Percentiles rank a stretch among this genome's conserved stretches.
Conservation (phyloP, 2,329 filamentous ascomycete genomes). For the Chaetomium globosum region DNA sequence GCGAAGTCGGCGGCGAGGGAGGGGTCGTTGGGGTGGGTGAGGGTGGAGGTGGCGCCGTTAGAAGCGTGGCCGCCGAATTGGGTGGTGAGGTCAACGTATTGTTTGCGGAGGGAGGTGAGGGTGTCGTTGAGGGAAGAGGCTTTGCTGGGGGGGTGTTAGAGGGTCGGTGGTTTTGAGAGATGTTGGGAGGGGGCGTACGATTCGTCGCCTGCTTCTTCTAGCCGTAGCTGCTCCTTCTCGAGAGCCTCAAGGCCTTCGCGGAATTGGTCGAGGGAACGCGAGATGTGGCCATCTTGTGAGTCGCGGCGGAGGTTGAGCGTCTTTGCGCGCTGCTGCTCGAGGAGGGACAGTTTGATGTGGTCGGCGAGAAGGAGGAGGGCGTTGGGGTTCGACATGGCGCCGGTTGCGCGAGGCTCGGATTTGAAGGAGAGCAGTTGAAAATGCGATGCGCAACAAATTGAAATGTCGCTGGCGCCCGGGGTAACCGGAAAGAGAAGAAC, state of each 20-base stretch:
- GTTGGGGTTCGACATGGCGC: conserved; percentile 59
- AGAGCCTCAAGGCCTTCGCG: conserved; percentile 75
- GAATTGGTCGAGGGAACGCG: conserved; percentile 83
- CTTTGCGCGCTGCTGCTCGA: conserved; percentile 86
- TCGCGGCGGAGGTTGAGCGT: conserved; percentile 76
- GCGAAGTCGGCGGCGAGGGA: conserved; percentile 65
- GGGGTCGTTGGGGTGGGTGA: conserved; percentile 66
- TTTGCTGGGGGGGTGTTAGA: conserved; percentile 44
- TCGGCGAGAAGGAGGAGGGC: conserved; percentile 93
- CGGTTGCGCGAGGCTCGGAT: background rate
- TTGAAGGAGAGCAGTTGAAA: background rate
- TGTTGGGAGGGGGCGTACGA: conserved; percentile 49
- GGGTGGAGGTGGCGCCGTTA: conserved; percentile 52
- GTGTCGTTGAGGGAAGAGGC: conserved; percentile 61
- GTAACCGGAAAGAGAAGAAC: background rate
- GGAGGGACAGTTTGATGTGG: conserved; percentile 92
- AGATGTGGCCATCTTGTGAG: conserved; percentile 85
- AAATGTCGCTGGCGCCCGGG: background rate
- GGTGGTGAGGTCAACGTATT: conserved; percentile 73
- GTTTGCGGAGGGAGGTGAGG: conserved; percentile 68
- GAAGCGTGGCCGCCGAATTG: conserved; percentile 74
- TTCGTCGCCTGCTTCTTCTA: conserved; percentile 66
- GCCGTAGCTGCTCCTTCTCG: conserved; percentile 63
- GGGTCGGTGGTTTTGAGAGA: background rate
- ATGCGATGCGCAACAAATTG: background rate